Base-by-base conservation (phyloP, 164 flowering plant genomes). In the Magnolia changhungtana region DNA sequence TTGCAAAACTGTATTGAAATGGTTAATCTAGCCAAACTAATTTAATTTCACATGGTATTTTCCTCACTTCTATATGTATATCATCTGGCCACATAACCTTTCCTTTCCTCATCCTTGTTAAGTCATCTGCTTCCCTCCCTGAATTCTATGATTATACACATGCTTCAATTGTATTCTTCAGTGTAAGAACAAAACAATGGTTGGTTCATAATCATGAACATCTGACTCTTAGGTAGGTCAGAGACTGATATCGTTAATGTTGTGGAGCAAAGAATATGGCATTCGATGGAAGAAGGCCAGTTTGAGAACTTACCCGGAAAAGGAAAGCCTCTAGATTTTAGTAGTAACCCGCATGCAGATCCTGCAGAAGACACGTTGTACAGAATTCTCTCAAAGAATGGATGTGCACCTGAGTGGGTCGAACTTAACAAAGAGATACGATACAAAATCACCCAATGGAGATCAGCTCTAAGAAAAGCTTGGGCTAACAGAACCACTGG, bases 231-330 rank as follows among this genome's bases (percentile, higher is more conserved):
- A 72, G 68, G 55, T 87, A 95, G 98, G 84, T 93, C 98, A 13
- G 98, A 95, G 81, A 93, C 96, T 31, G 98, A 95, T 74, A 89
- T 93, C 3, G 83, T 87, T 31, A 92, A 89, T 82, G 92, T 93
- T 31, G 97, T 91, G 21, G 98, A 93, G 90, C 94, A 88, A 77
- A 88, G 98, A 78, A 92, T 95, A 81, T 95, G 91, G 92, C 90
- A 89, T 75, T 90, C 98, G 37, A 92, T 95, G 97, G 91, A 90
- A 81, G 94, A 95, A 80, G 97, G 97, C 13, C 91, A 95, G 61
- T 95, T 95, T 73, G 98, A 95, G 83, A 95, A 95, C 83, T 84
- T 95, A 78, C 95, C 98, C 0, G 98, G 98, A 50, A 95, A 95
- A 81, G 98, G 98, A 1, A 95, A 95, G 75, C 98, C 98, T 18